Evolutionary conservation across 805 yeast genomes (phyloP).

Genomic region (Grigorovia transvaalensis): DNA sequence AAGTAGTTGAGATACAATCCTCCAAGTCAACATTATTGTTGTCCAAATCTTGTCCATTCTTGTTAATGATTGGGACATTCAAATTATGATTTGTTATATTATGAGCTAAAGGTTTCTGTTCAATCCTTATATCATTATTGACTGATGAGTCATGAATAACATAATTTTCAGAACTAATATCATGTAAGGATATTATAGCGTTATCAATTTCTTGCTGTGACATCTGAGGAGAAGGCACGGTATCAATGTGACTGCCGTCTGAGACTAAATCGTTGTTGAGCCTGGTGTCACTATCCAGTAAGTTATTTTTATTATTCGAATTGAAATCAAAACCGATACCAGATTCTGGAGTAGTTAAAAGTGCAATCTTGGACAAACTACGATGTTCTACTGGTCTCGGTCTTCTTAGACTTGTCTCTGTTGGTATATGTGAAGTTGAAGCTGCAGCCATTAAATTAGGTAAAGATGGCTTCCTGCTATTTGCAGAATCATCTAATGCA

Average conservation of each 20-base stretch:
- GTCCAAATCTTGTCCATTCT: conserved; percentile 2
- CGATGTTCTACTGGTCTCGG: not conserved
- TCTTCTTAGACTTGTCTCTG: not conserved
- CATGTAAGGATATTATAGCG: not conserved
- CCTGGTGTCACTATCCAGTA: not conserved
- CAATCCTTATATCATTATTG: conserved; percentile 9
- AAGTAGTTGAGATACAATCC: conserved; percentile 20
- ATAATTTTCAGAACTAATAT: conserved; percentile 4
- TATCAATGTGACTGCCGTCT: not conserved
- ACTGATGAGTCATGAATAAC: conserved; percentile 9
- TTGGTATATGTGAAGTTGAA: not conserved
- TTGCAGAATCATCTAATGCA: not conserved
- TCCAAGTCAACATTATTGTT: conserved; percentile 18
- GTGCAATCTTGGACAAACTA: conserved; percentile 1
- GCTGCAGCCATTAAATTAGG: not conserved
- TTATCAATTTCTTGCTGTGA: not conserved
- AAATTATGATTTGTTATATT: conserved; percentile 17
- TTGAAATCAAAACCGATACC: conserved; percentile 2
- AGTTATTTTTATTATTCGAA: not conserved
- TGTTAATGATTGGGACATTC: conserved; percentile 3
- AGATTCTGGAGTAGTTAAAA: conserved; percentile 3
- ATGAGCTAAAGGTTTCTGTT: conserved; percentile 5
- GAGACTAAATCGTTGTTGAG: not conserved
- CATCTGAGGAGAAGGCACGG: not conserved
- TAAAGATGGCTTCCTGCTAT: not conserved